These are phyloP conservation scores for Ophiostoma sp. DNA, from an alignment of 2,329 filamentous ascomycete genomes.

Conservation along the genomic window DNA sequence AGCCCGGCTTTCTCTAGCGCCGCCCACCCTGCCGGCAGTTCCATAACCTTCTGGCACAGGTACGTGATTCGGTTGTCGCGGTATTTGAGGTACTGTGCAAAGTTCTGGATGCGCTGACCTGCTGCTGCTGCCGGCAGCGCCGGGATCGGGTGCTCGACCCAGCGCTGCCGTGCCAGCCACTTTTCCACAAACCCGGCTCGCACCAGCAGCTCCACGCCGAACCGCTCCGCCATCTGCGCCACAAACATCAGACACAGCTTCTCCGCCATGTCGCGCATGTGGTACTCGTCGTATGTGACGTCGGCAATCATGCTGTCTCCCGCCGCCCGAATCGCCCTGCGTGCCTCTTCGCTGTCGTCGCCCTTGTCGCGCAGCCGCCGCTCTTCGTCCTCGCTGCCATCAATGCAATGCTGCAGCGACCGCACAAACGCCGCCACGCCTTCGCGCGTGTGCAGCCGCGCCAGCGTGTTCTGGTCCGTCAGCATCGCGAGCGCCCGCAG, in stretches of 20 bases:
- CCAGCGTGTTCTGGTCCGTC: constrained; percentile 44
- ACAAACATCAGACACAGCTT: constrained; percentile 55
- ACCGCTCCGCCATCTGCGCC: constrained; percentile 53
- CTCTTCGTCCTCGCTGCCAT: constrained; percentile 33
- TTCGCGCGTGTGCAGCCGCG: constrained; percentile 45
- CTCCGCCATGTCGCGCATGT: constrained; percentile 56
- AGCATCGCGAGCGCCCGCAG: constrained; percentile 53
- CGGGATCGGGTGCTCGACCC: constrained; percentile 32
- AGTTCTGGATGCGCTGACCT: constrained; percentile 42
- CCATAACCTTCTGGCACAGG: constrained; percentile 46
- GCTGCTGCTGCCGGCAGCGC: constrained; percentile 34
- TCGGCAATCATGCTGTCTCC: constrained; percentile 47
- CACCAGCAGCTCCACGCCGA: constrained; percentile 52
- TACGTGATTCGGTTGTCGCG: constrained; percentile 50
- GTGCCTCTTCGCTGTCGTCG: not conserved
- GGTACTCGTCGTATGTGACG: constrained; percentile 57
- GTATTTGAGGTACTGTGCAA: constrained; percentile 45
- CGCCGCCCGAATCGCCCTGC: not conserved
- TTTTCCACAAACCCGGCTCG: constrained; percentile 62
- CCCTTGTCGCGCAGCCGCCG: not conserved
- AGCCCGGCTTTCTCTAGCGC: constrained; percentile 48
- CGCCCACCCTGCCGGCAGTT: constrained; percentile 46
- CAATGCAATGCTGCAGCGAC: constrained; percentile 52
- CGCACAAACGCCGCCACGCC: constrained; percentile 55
- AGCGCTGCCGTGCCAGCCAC: constrained; percentile 70